Conservation (phyloP, 164 flowering plant species). For the Cinnamomum chago region DNA sequence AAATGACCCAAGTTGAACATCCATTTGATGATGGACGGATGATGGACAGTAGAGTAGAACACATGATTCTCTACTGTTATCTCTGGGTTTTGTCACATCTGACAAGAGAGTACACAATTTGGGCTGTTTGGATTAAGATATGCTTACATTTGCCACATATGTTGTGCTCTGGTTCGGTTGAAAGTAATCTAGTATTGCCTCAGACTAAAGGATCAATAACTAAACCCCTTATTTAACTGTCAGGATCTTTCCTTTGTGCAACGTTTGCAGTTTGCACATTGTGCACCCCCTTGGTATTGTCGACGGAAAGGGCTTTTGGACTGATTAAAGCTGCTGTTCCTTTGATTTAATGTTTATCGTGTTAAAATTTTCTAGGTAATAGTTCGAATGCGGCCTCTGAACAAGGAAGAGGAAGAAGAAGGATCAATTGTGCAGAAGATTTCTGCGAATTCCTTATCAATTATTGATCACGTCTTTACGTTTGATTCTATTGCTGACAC, state of each 20-base stretch:
- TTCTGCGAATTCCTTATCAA: conserved; percentile 57
- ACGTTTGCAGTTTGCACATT: background rate
- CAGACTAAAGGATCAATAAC: background rate
- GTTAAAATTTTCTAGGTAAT: conserved; percentile 45
- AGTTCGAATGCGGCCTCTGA: conserved; percentile 76
- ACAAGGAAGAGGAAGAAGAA: conserved; percentile 69
- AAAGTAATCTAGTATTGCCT: background rate
- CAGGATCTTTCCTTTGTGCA: background rate
- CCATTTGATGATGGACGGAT: too few relatives aligned
- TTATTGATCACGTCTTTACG: conserved; percentile 69
- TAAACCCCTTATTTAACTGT: background rate
- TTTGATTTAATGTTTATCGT: background rate
- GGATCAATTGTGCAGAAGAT: conserved; percentile 56
- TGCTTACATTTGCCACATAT: too few relatives aligned
- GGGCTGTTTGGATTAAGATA: too few relatives aligned
- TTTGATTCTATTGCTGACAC: conserved; percentile 79
- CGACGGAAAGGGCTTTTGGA: too few relatives aligned
- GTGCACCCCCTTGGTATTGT: background rate
- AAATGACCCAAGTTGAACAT: too few relatives aligned
- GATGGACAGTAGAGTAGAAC: too few relatives aligned
- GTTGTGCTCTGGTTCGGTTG: too few relatives aligned
- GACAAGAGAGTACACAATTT: too few relatives aligned
- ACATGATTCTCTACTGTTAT: too few relatives aligned
- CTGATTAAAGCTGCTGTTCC: background rate
- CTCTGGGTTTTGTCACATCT: too few relatives aligned